A percentile compares a stretch with the other conserved stretches of the same genome.
These are phyloP conservation scores for Linnemannia exigua DNA, from an alignment of 192 early-diverging fungal species.

Conservation along the genomic window DNA sequence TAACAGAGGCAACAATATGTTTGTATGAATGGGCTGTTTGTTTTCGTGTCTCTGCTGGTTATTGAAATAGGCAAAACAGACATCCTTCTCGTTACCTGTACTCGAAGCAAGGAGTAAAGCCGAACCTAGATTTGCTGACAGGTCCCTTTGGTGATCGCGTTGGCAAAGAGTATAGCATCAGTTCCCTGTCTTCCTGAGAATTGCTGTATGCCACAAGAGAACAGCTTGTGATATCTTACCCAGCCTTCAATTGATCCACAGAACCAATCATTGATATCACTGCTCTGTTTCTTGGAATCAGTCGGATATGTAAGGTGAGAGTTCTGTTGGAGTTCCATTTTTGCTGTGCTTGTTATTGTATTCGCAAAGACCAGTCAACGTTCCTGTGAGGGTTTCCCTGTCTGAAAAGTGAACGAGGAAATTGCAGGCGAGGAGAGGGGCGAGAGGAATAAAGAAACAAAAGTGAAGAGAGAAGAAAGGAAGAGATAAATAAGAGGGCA, in stretches of 20 bases:
- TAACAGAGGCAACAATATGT: not conserved
- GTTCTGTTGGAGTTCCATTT: conserved; percentile 1
- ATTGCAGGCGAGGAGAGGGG: not conserved
- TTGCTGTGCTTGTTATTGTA: not conserved
- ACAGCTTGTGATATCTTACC: conserved; percentile 7
- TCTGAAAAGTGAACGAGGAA: not conserved
- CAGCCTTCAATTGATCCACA: conserved; percentile 20
- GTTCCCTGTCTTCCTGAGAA: not conserved
- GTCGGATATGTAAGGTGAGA: not conserved
- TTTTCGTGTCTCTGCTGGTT: not conserved
- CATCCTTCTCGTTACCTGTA: conserved; percentile 12
- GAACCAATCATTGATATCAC: not conserved
- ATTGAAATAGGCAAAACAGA: not conserved
- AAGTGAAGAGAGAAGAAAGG: not conserved
- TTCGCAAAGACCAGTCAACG: not conserved
- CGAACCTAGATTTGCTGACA: conserved; percentile 8
- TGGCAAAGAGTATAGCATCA: not conserved
- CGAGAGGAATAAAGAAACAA: not conserved
- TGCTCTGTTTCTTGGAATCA: not conserved
- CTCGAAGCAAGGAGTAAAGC: conserved; percentile 33
- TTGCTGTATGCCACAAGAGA: not conserved
- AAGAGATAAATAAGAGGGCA: too few relatives aligned
- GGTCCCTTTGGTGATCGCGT: conserved; percentile 14
- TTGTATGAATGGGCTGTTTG: not conserved
- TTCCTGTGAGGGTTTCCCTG: not conserved